phyloP scores from a whole-genome alignment of 75 land plant species.

The Cupressus sempervirens region DNA sequence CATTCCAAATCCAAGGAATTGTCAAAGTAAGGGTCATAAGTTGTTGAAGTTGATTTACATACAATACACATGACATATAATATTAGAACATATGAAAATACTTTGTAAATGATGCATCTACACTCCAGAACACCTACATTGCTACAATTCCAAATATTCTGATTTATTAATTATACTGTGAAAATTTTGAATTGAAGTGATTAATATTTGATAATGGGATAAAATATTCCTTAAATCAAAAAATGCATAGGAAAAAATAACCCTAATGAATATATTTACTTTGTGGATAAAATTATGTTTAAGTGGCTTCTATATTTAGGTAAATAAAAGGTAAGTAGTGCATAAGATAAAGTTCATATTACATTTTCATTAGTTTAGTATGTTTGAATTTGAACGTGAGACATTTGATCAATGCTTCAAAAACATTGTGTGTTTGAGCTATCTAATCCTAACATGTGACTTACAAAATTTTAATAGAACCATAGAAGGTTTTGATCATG shows the following conservation, averaged over 20 bases:
- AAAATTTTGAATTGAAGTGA: too few species aligned
- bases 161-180: neutral
- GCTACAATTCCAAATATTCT: conserved; percentile 1
- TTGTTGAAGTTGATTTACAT: conserved; percentile 89
- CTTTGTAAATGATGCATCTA: conserved; percentile 75
- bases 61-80: conserved; percentile 86
- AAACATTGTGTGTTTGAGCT: neutral
- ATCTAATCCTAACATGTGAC: neutral
- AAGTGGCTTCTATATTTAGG: neutral
- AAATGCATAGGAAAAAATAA: neutral
- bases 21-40: conserved; percentile 89
- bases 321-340: neutral
- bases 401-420: neutral
- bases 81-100: conserved; percentile 80
- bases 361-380: neutral
- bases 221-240: neutral
- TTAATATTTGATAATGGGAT: neutral
- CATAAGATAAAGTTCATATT: neutral
- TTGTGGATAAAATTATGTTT: neutral
- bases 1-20: conserved; percentile 80
- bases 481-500: neutral
- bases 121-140: conserved; percentile 71
- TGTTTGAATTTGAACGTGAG: neutral
- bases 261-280: too few species aligned
- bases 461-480: neutral